A percentile compares a stretch with the other conserved stretches of the same genome.
phyloP scores from a whole-genome alignment of 192 early-diverging fungal genomes.

The Paraglomus brasilianum region DNA sequence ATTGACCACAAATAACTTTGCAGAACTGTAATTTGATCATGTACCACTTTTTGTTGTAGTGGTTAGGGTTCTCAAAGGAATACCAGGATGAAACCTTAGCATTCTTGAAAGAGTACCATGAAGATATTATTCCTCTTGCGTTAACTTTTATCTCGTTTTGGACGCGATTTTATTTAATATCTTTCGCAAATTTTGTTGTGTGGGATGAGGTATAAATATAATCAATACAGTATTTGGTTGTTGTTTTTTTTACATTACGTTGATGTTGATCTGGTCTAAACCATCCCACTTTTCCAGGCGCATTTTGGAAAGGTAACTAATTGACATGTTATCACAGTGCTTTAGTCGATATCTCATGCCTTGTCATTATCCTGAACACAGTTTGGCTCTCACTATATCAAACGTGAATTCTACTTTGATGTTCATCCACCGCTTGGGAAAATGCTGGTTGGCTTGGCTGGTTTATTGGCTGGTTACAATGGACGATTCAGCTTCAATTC shows the following conservation, averaged over 20 bases:
- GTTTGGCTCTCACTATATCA: constrained; percentile 94
- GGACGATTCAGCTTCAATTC: constrained; percentile 85
- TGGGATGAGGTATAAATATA: constrained; percentile 69
- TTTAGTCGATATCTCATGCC: neutral
- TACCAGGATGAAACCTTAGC: constrained; percentile 20
- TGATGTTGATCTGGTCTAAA: neutral
- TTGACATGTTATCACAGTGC: neutral
- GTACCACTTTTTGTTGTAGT: no score
- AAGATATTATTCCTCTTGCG: constrained; percentile 45
- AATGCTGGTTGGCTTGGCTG: constrained; percentile 89
- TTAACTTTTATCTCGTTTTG: constrained; percentile 65
- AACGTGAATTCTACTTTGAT: constrained; percentile 94
- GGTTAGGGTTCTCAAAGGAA: no score
- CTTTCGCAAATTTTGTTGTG: constrained; percentile 57
- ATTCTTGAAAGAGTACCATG: constrained; percentile 49
- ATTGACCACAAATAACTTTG: no score
- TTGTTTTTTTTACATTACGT: neutral
- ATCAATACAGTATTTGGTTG: constrained; percentile 25
- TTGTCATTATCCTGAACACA: constrained; percentile 39
- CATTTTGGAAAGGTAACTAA: constrained; percentile 57
- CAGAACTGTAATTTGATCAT: no score
- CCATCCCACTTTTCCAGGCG: constrained; percentile 36
- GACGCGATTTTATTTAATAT: constrained; percentile 66
- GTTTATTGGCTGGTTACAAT: constrained; percentile 79
- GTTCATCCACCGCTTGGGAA: constrained; percentile 98